phyloP scores from a whole-genome alignment of 257 asterid species.

The Scutellaria galericulata region DNA sequence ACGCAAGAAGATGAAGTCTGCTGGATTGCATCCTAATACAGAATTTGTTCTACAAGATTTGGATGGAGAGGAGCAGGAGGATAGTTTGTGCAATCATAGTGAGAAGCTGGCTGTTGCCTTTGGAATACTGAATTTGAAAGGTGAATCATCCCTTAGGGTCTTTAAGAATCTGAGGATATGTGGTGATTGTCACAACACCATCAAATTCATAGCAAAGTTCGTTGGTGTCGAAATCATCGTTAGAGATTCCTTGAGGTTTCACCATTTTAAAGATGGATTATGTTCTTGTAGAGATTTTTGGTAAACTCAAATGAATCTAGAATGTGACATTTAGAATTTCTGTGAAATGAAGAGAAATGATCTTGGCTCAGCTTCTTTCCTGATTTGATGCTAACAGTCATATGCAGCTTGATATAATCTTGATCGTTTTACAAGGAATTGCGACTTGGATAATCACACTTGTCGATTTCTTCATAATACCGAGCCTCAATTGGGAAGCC shows the following conservation, averaged over 20 bases:
- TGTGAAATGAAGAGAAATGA: background rate
- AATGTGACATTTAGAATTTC: background rate
- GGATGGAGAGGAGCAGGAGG: slow-evolving; percentile 71
- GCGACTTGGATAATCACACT: too few species aligned
- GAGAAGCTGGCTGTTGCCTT: slow-evolving; percentile 82
- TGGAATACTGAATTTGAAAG: slow-evolving; percentile 67
- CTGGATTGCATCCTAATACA: slow-evolving; percentile 58
- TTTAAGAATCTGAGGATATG: slow-evolving; percentile 67
- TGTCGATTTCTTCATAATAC: too few species aligned
- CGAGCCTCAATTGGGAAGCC: too few species aligned
- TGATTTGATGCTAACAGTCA: too few species aligned
- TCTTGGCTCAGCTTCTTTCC: background rate
- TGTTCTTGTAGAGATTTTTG: slow-evolving; percentile 64
- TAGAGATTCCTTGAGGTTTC: slow-evolving; percentile 61
- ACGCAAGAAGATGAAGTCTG: slow-evolving; percentile 60
- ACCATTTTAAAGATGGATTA: slow-evolving; percentile 51
- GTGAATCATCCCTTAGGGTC: slow-evolving; percentile 58
- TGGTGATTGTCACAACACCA: slow-evolving; percentile 59
- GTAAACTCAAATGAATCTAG: slow-evolving; percentile 33
- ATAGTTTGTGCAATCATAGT: slow-evolving; percentile 71
- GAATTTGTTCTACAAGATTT: slow-evolving; percentile 72
- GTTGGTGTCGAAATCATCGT: slow-evolving; percentile 47
- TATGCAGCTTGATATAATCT: too few species aligned
- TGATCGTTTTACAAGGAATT: too few species aligned
- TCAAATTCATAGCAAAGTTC: slow-evolving; percentile 51